phyloP scores from a whole-genome alignment of 305 asterid species.

The Striga hermonthica region DNA sequence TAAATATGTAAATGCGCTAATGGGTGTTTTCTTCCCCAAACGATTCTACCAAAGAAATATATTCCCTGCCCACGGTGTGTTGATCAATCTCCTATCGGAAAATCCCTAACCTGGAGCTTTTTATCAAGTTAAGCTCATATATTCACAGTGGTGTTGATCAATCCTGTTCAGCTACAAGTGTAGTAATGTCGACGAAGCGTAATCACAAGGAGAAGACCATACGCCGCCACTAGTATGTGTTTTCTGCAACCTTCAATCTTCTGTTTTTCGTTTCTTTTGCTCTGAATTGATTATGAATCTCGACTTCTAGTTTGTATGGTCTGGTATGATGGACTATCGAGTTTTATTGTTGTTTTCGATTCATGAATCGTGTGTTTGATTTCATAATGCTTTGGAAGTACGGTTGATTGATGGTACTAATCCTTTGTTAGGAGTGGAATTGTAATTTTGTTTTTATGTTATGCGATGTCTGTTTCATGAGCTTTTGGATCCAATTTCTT shows the following conservation, averaged over 20 bases:
- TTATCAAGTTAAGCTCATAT: constrained; percentile 4
- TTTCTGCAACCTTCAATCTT: constrained; percentile 2
- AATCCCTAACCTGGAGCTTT: constrained; percentile 36
- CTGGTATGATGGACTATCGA: constrained; percentile 16
- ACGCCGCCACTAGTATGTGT: constrained; percentile 58
- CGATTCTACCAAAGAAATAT: constrained; percentile 3
- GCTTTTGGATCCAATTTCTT: constrained; percentile 24
- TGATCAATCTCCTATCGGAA: constrained; percentile 28
- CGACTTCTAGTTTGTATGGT: constrained; percentile 7
- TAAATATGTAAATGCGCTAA: neutral
- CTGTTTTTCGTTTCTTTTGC: neutral
- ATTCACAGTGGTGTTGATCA: constrained; percentile 1
- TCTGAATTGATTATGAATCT: constrained; percentile 5
- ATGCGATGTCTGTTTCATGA: constrained; percentile 23
- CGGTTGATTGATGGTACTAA: constrained; percentile 8
- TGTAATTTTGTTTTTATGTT: neutral
- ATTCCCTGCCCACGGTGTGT: too few species aligned
- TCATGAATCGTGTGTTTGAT: constrained; percentile 2
- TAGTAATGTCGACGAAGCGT: constrained; percentile 64
- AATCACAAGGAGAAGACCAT: constrained; percentile 57
- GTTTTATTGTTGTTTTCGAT: neutral
- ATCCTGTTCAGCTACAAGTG: constrained; percentile 6
- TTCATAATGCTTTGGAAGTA: neutral
- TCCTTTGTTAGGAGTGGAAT: constrained; percentile 8
- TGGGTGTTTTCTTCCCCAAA: constrained; percentile 1